phyloP scores from a whole-genome alignment of 257 asterid species.

The Solanum rostratum region DNA sequence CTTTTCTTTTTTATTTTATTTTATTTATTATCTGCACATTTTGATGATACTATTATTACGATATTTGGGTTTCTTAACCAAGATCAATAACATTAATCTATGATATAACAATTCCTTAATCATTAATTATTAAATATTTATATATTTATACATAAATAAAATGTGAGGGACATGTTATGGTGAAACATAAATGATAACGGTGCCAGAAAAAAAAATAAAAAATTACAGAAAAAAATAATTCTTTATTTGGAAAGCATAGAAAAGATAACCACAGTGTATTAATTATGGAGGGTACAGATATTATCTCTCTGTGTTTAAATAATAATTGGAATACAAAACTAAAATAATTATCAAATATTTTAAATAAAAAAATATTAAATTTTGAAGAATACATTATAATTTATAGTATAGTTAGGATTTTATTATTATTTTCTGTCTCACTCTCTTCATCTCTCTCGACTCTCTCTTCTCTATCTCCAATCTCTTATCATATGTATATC shows the following conservation, averaged over 20 bases:
- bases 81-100: neutral
- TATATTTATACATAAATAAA: neutral
- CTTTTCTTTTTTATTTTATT: neutral
- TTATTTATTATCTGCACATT: neutral
- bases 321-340: too few relatives aligned
- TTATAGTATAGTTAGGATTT: too few relatives aligned
- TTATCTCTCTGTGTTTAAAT: neutral
- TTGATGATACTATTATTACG: neutral
- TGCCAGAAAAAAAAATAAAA: neutral
- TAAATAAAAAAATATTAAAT: too few relatives aligned
- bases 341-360: neutral
- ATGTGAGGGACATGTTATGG: neutral
- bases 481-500: too few relatives aligned
- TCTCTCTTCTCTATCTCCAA: too few relatives aligned
- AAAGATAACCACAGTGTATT: neutral
- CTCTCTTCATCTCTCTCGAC: too few relatives aligned
- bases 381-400: too few relatives aligned
- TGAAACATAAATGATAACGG: neutral
- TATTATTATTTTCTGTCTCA: too few relatives aligned
- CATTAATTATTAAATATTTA: neutral
- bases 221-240: neutral
- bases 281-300: neutral
- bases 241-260: neutral
- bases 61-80: neutral
- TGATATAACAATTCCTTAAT: neutral